These are phyloP conservation scores for Hygrocybe coccinea DNA, from an alignment of 768 basidiomycete genomes.

Conservation along the genomic window DNA sequence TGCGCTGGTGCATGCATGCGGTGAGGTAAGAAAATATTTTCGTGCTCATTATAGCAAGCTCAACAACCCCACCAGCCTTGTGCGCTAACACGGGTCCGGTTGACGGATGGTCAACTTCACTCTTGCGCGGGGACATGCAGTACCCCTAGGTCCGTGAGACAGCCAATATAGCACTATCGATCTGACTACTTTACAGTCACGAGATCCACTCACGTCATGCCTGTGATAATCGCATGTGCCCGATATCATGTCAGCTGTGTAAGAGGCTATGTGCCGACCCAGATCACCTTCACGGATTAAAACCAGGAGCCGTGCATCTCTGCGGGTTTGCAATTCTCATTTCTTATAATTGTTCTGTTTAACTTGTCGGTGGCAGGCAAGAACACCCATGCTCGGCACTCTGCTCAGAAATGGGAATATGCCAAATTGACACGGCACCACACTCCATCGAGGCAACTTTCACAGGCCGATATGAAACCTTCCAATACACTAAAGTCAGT, in stretches of 20 bases:
- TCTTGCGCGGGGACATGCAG: conserved; percentile 41
- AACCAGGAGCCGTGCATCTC: conserved; percentile 40
- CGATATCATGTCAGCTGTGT: conserved; percentile 51
- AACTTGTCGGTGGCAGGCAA: conserved; percentile 35
- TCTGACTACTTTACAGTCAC: conserved; percentile 42
- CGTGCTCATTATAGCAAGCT: not conserved
- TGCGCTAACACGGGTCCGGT: conserved; percentile 27
- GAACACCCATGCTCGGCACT: conserved; percentile 43
- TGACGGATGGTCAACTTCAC: conserved; percentile 28
- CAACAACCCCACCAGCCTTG: conserved; percentile 36
- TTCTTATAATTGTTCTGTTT: not conserved
- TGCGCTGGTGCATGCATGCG: conserved; percentile 50
- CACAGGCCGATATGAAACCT: conserved; percentile 53
- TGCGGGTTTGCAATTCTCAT: conserved; percentile 48
- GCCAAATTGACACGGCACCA: conserved; percentile 55
- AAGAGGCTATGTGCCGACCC: conserved; percentile 44
- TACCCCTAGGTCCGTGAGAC: conserved; percentile 36
- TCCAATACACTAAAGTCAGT: conserved; percentile 58
- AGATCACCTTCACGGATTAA: conserved; percentile 53
- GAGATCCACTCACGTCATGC: conserved; percentile 41
- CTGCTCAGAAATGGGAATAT: conserved; percentile 48
- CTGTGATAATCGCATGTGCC: conserved; percentile 52
- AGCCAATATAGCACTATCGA: not conserved
- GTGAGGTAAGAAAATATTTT: conserved; percentile 34
- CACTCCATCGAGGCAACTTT: conserved; percentile 60